phyloP scores from a whole-genome alignment of 345 rosid genomes.

The Gossypium stocksii region DNA sequence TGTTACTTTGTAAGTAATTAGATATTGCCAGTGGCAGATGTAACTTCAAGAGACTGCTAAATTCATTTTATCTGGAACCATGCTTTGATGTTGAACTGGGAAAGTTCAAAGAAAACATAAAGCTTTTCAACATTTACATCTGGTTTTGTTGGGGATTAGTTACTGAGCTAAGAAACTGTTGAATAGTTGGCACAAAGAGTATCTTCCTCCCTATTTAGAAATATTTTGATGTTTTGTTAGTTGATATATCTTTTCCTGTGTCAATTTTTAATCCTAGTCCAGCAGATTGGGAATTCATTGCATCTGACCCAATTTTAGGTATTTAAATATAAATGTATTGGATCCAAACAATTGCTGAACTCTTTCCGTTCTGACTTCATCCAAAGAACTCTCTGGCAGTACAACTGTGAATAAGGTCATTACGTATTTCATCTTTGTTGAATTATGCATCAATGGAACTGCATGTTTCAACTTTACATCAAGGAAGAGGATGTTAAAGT shows the following conservation, averaged over 20 bases:
- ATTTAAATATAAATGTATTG: background rate
- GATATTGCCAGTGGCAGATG: constrained; percentile 1
- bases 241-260: background rate
- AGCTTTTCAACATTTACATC: background rate
- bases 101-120: background rate
- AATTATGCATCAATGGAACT: background rate
- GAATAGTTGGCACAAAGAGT: background rate
- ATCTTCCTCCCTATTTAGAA: background rate
- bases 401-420: background rate
- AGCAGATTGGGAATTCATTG: background rate
- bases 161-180: background rate
- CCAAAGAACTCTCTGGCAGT: background rate
- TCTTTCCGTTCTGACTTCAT: background rate
- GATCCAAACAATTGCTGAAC: background rate
- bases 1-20: background rate
- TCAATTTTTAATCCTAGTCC: background rate
- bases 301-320: constrained; percentile 4
- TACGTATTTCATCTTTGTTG: background rate
- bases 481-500: background rate
- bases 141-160: background rate
- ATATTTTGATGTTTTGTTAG: background rate
- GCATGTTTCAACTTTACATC: background rate
- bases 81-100: constrained; percentile 6
- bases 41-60: constrained; percentile 6
- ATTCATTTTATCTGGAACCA: background rate